These are phyloP conservation scores for Ruellia speciosa DNA, from an alignment of 305 asterid species.

Conservation along the genomic window DNA sequence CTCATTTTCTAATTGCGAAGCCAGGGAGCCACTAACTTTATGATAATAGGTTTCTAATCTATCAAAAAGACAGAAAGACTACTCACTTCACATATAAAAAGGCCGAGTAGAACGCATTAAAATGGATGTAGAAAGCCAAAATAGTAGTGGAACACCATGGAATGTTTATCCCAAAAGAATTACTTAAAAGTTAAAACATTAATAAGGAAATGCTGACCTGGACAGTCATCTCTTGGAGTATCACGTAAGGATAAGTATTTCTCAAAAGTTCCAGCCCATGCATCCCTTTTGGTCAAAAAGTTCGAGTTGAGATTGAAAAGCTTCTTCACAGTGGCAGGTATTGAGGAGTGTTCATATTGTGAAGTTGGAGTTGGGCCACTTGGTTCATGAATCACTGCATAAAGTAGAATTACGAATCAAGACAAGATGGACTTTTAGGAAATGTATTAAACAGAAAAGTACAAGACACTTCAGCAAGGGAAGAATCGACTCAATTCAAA, in stretches of 20 bases:
- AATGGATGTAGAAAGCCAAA: too few relatives aligned
- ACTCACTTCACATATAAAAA: conserved; percentile 11
- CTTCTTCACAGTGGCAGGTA: conserved; percentile 92
- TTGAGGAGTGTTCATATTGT: conserved; percentile 87
- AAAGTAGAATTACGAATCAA: conserved; percentile 12
- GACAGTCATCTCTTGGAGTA: conserved; percentile 93
- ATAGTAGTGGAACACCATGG: not conserved
- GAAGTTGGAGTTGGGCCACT: conserved; percentile 77
- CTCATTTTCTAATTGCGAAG: not conserved
- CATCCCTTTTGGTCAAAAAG: conserved; percentile 87
- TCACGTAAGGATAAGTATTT: conserved; percentile 53
- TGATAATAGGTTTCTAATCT: too few relatives aligned
- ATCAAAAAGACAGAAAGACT: not conserved
- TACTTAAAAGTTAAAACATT: conserved; percentile 10
- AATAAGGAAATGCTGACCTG: conserved; percentile 46
- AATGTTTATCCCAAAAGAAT: conserved; percentile 8
- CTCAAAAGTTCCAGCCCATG: conserved; percentile 97
- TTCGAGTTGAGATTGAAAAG: conserved; percentile 74
- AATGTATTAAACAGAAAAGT: conserved; percentile 1
- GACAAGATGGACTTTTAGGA: not conserved
- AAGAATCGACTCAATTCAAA: not conserved
- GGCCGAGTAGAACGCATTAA: conserved; percentile 5
- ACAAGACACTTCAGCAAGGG: not conserved
- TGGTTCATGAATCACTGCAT: conserved; percentile 85
- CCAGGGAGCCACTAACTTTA: not conserved